Base-by-base conservation (phyloP, 306 rosid species). In the Acmispon strigosus region DNA sequence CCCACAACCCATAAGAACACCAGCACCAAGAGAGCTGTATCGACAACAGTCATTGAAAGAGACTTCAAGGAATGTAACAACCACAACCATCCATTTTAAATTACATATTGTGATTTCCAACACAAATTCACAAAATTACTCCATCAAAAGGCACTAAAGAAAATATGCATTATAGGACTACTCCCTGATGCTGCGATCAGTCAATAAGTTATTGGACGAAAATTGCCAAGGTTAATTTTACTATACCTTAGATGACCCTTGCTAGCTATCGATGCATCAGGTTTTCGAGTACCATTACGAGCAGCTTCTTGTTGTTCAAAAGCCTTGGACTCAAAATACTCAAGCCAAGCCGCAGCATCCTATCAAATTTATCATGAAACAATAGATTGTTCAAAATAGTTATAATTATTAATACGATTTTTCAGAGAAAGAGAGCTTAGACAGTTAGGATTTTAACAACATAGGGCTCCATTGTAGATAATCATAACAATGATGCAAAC, bases 261-360 rank as follows among this genome's bases (percentile, higher is more conserved):
- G 84, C 99, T 87, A 58, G 99, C 99, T 68, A 95, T 91, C 24
- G 97, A 91, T 36, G 99, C 97, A 80, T 95, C 99, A 34, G 96
- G 99, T 75, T 91, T 95, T 58, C 90, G 88, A 66, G 96, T 91
- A 72, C 99, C 99, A 81, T 91, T 91, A 76, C 96, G 83, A 43
- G 96, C 97, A 79, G 97, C 99, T 84, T 95, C 99, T 86, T 95
- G 99, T 80, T 95, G 99, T 78, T 95, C 99, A 76, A 91, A 84
- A 86, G 97, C 97, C 91, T 95, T 95, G 80, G 99, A 95, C 84
- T 91, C 97, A 67, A 95, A 95, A 81, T 95, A 95, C 72, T 95
- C 99, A 37, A 95, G 97, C 99, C 99, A 95, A 59, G 99, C 99
- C 12, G 99, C 99, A 79, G 99, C 97, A 56, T 95, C 99, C 99